Base-by-base conservation (phyloP, 306 rosid genomes). In the Cucurbita moschata region DNA sequence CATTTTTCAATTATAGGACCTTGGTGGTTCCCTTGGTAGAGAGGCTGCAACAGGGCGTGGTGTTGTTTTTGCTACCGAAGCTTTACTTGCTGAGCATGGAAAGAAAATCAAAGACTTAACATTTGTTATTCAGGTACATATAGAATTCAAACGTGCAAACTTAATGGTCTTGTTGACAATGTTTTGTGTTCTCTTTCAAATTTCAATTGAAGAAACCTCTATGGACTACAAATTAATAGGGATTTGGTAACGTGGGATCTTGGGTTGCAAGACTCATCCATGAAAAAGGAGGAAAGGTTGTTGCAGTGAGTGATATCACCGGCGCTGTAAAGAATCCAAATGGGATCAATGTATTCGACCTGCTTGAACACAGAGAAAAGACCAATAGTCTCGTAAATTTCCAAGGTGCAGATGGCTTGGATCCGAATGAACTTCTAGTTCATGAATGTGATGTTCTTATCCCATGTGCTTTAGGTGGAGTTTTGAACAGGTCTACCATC, bases 161-260 rank as follows among this genome's bases (percentile, higher is more conserved):
- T 70, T 30, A 49, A 26, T 23, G 30, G 16, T 70, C 59, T 23
- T 68, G 19, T 66, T 42, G n/a, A 49, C 58, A 69, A 14, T 49
- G 14, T 2, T 13, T 23, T 26, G 58, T 69, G 59, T 69, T 69
- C 23, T 68, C 54, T 21, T 67, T 19, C 12, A 5, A 43, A 47
- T 4, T 5, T 12, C 26, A 51, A 51, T 70, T 70, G 58, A 70
- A 30, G 30, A 70, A 12, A 30, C 11, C 60, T 70, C 14, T 49
- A 68, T 47, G 42, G 35, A 49, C 56, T 70, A 60, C 44, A 35
- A 60, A 58, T 7, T 63, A 49, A 21, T 21, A 90, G 98, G 97
- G 98, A 78, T 94, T 90, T 77, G 98, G 98, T 58, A 94, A 94
- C 63, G 97, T 94, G 71, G 91, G 91, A 57, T 79, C 87, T 30